These are phyloP conservation scores for Pezicula carpinea DNA, from an alignment of 2,329 filamentous ascomycete genomes.

Conservation along the genomic window DNA sequence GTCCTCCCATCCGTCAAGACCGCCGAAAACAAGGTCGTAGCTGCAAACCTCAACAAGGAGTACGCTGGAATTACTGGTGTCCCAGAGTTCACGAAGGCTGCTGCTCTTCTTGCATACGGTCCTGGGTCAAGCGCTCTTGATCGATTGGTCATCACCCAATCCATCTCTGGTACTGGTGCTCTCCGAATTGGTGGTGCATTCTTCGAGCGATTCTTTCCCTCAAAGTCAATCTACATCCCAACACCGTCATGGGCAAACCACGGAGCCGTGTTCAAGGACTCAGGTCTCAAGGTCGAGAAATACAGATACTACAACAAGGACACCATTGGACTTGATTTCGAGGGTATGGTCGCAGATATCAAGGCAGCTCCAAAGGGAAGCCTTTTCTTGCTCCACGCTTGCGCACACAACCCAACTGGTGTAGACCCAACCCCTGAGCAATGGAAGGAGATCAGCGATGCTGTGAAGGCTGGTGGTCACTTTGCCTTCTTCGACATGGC, in stretches of 20 bases:
- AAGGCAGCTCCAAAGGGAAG: constrained; percentile 82
- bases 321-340: constrained; percentile 96
- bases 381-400: constrained; percentile 92
- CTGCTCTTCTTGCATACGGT: constrained; percentile 87
- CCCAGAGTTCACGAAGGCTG: constrained; percentile 87
- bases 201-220: constrained; percentile 84
- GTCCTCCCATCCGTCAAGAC: constrained; percentile 89
- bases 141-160: constrained; percentile 88
- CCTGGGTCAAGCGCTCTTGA: constrained; percentile 69
- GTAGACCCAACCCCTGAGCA: constrained; percentile 89
- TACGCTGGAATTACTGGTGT: constrained; percentile 97
- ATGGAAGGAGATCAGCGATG: constrained; percentile 85
- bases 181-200: constrained; percentile 93
- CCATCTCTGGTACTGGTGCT: constrained; percentile 96
- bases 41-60: constrained; percentile 83
- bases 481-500: constrained; percentile 99
- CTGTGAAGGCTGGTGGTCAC: constrained; percentile 81
- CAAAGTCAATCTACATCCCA: constrained; percentile 95
- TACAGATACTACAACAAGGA: constrained; percentile 99
- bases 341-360: constrained; percentile 86
- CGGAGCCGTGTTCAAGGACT: constrained; percentile 91
- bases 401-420: constrained; percentile 96
- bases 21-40: constrained; percentile 83
- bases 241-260: constrained; percentile 98
- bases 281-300: constrained; percentile 84